A percentile compares a stretch with the other conserved stretches of the same genome.
Evolutionary conservation across 164 flowering plant species (phyloP).

Genomic region (Hamamelis virginiana): DNA sequence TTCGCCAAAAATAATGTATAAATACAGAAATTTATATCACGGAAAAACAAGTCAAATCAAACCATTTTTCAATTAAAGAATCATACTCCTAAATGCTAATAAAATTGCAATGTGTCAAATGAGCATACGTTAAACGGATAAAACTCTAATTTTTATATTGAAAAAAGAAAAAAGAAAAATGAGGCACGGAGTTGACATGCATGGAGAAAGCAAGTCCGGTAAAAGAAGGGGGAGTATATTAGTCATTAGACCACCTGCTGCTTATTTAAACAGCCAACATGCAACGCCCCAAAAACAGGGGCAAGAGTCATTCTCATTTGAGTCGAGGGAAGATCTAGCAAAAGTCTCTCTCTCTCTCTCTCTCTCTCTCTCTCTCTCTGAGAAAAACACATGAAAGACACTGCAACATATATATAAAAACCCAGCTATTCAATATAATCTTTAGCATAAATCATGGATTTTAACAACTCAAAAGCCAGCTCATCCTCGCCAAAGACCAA

Average conservation of each 20-base stretch:
- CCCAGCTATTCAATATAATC: background rate
- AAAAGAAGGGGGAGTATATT: background rate
- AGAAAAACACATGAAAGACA: no score
- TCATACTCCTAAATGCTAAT: no score
- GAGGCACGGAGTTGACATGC: no score
- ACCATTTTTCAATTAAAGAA: no score
- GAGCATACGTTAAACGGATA: no score
- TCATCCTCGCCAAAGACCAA: conserved; percentile 23
- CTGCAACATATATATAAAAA: no score
- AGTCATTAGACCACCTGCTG: background rate
- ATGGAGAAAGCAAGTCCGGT: background rate
- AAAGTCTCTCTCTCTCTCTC: conserved; percentile 1
- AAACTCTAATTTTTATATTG: no score
- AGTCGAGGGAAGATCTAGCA: background rate
- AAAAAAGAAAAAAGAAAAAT: background rate
- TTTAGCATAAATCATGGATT: conserved; percentile 17
- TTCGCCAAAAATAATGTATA: no score
- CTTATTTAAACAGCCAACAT: conserved; percentile 23
- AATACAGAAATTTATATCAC: no score
- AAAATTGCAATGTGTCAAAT: no score
- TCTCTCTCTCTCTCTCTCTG: conserved; percentile 1
- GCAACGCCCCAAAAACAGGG: conserved; percentile 5
- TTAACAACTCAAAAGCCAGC: conserved; percentile 16
- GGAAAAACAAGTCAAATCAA: no score
- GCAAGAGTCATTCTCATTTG: background rate